A percentile compares a stretch with the other conserved stretches of the same genome.
Conservation (phyloP, 164 flowering plant genomes). For the Chimonanthus salicifolius region DNA sequence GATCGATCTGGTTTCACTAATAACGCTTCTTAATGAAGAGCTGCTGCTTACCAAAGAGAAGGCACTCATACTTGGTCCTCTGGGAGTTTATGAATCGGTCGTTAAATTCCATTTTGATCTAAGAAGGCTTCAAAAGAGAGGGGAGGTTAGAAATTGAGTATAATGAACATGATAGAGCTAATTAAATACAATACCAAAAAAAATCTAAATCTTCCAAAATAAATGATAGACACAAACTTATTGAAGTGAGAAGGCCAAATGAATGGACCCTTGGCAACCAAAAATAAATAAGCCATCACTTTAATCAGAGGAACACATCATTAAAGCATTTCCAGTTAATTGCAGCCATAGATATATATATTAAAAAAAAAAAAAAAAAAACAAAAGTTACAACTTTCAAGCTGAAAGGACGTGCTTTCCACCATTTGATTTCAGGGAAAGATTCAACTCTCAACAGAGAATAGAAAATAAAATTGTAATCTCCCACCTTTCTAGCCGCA, state of each 20-base stretch:
- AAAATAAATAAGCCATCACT: background rate
- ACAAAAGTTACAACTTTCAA: background rate
- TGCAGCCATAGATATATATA: background rate
- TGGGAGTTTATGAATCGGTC: slow-evolving; percentile 20
- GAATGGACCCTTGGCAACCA: background rate
- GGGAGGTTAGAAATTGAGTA: background rate
- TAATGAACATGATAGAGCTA: background rate
- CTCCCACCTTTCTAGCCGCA: background rate
- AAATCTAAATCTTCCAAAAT: background rate
- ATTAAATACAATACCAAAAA: background rate
- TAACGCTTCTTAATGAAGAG: background rate
- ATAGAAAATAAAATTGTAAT: too few species aligned
- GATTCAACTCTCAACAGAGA: background rate
- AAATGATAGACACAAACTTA: background rate
- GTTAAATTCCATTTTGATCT: slow-evolving; percentile 37
- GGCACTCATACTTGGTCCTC: slow-evolving; percentile 53
- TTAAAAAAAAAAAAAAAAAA: too few species aligned
- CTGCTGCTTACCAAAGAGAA: slow-evolving; percentile 56
- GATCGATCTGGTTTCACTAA: background rate
- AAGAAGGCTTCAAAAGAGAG: slow-evolving; percentile 1
- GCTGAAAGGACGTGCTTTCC: background rate
- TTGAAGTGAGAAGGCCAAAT: background rate
- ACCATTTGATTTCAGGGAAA: background rate
- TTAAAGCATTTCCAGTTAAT: background rate
- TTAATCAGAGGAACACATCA: background rate